Evolutionary conservation across 805 yeast species (phyloP).

Genomic region (Blastobotrys americana): DNA sequence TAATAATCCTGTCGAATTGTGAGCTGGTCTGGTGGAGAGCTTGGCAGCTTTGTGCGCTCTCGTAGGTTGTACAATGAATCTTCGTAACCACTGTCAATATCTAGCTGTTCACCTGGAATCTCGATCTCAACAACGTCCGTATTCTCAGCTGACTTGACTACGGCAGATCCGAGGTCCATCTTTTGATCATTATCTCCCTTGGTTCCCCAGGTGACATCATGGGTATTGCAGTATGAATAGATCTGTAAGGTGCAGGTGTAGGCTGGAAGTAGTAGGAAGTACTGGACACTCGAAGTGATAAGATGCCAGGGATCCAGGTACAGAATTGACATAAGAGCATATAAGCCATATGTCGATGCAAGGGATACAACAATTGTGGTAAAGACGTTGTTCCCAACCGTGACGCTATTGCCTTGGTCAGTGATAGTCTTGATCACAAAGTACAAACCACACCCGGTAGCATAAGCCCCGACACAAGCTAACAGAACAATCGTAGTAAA

Average conservation of each 20-base stretch:
- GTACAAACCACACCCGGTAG: conserved; percentile 73
- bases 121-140: conserved; percentile 78
- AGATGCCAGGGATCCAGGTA: conserved; percentile 97
- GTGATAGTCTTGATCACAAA: conserved; percentile 59
- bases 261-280: conserved; percentile 82
- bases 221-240: conserved; percentile 95
- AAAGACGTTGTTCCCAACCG: conserved; percentile 38
- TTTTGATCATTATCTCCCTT: conserved; percentile 81
- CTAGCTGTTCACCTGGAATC: conserved; percentile 58
- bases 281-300: conserved; percentile 77
- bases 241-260: conserved; percentile 90
- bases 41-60: conserved; percentile 57
- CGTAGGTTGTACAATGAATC: conserved; percentile 67
- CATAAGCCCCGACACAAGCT: conserved; percentile 73
- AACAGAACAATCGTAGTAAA: conserved; percentile 62
- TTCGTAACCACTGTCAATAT: conserved; percentile 75
- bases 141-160: conserved; percentile 74
- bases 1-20: conserved; percentile 68
- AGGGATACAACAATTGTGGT: conserved; percentile 73
- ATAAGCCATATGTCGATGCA: conserved; percentile 86
- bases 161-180: conserved; percentile 70
- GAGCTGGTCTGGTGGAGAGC: conserved; percentile 34
- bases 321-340: conserved; percentile 69
- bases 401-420: conserved; percentile 26
- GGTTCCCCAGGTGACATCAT: conserved; percentile 99